Evolutionary conservation across 306 rosid genomes (phyloP), one percentile per base, ranked within the genome.

Genomic region (Psophocarpus tetragonolobus): DNA sequence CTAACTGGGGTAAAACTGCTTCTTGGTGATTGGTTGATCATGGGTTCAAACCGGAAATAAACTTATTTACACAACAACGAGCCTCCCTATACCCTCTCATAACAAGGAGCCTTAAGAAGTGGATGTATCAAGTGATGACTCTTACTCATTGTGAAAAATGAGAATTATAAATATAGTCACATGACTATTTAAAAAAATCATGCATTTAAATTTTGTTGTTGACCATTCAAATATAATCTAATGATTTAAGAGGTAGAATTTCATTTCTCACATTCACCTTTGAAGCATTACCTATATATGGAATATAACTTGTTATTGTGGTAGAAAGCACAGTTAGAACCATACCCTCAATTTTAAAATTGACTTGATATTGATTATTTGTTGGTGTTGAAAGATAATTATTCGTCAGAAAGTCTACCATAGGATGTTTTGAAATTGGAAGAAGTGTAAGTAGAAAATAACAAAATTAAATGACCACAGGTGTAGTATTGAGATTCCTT

Each of bases 391-490:
- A 58, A 58, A 56, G 75, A 42, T 68, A 56, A 45, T 54, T 13
- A 23, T 29, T 53, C 9, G 26, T 53, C 17, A 6, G 29, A 66
- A 27, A 15, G 38, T 66, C 36, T n/a, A n/a, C n/a, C n/a, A n/a
- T n/a, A n/a, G n/a, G n/a, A n/a, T n/a, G 39, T 38, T 42, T 54
- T 57, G 71, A 50, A 24, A 24, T 71, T 7, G 11, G 47, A 29
- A 36, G 12, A 48, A 45, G 56, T 71, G 44, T 71, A 29, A 66
- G 41, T 26, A 65, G 78, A 61, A 70, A 60, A n/a, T 70, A 23
- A 71, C 41, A 39, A n/a, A 76, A 9, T 24, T 41, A 29, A 48
- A 62, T 82, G n/a, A 27, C 12, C 20, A 9, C 10, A 2, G 27
- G 65, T 66, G 6, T 54, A 36, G 29, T 72, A 13, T 14, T 54